Evolutionary conservation across 192 early-diverging fungal genomes (phyloP).

Genomic region (Umbelopsis isabellina): DNA sequence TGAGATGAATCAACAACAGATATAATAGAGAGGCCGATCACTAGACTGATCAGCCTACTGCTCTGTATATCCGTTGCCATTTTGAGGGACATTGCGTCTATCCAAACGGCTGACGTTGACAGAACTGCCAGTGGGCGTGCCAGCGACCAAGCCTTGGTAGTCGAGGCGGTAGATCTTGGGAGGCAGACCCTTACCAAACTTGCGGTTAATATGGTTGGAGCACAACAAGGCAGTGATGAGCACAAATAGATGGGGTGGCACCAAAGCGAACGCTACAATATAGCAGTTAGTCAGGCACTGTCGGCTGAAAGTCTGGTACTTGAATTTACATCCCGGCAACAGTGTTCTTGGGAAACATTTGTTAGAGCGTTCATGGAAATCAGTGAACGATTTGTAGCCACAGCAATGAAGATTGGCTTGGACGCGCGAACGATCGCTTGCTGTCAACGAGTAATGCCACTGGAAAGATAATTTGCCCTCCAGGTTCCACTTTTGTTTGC

Average conservation of each 20-base stretch:
- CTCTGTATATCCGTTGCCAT: too few species aligned
- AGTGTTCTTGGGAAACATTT: conserved; percentile 55
- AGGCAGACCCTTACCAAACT: conserved; percentile 41
- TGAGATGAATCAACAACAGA: too few species aligned
- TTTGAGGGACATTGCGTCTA: background rate
- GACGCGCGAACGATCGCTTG: conserved; percentile 30
- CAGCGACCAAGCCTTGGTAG: conserved; percentile 39
- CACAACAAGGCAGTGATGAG: conserved; percentile 49
- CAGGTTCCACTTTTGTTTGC: conserved; percentile 36
- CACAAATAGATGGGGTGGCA: conserved; percentile 46
- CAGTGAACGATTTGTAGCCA: conserved; percentile 47
- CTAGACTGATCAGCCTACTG: too few species aligned
- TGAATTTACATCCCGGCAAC: conserved; percentile 44
- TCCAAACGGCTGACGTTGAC: conserved; percentile 25
- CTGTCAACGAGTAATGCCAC: conserved; percentile 38
- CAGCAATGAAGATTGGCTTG: conserved; percentile 51
- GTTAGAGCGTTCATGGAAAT: conserved; percentile 51
- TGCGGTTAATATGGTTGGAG: conserved; percentile 52
- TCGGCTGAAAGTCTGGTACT: conserved; percentile 43
- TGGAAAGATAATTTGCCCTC: conserved; percentile 41
- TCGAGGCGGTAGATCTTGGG: conserved; percentile 46
- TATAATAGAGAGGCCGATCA: too few species aligned
- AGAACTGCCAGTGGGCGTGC: conserved; percentile 40
- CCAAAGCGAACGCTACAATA: conserved; percentile 45
- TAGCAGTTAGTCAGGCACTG: conserved; percentile 41